Conservation (phyloP, 306 rosid genomes). For the Phaseolus lunatus region DNA sequence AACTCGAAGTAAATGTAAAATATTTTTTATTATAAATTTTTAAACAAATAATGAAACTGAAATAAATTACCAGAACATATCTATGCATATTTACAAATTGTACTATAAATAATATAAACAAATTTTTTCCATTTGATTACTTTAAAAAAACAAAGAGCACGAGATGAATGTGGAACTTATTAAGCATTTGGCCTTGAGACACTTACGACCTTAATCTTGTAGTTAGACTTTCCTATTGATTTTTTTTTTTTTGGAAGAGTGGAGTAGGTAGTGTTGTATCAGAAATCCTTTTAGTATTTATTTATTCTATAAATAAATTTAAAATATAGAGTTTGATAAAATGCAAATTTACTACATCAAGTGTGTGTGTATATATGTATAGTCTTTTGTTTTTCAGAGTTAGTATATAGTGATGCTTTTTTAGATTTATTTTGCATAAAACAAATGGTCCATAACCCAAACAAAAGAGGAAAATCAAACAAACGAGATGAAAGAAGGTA, state of each 20-base stretch:
- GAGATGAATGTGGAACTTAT: neutral
- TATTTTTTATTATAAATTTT: neutral
- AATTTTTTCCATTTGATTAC: neutral
- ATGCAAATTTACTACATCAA: neutral
- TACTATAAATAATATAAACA: neutral
- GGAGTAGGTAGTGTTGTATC: neutral
- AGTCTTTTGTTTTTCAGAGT: neutral
- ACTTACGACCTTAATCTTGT: neutral
- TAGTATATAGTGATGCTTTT: neutral
- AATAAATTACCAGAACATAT: neutral
- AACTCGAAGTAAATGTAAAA: neutral
- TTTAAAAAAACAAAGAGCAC: neutral
- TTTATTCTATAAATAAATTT: neutral
- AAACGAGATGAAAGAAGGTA: neutral
- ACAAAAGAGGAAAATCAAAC: too few species aligned
- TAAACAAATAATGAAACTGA: neutral
- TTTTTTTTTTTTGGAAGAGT: neutral
- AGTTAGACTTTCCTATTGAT: neutral
- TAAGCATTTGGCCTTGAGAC: too few species aligned
- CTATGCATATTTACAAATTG: neutral
- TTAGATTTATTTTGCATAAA: neutral
- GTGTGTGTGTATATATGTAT: too few species aligned
- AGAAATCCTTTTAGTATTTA: neutral
- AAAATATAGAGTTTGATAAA: neutral
- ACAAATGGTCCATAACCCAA: slow-evolving; percentile 2